phyloP scores from a whole-genome alignment of 495 filamentous ascomycete genomes.

The Cercophora newfieldiana region DNA sequence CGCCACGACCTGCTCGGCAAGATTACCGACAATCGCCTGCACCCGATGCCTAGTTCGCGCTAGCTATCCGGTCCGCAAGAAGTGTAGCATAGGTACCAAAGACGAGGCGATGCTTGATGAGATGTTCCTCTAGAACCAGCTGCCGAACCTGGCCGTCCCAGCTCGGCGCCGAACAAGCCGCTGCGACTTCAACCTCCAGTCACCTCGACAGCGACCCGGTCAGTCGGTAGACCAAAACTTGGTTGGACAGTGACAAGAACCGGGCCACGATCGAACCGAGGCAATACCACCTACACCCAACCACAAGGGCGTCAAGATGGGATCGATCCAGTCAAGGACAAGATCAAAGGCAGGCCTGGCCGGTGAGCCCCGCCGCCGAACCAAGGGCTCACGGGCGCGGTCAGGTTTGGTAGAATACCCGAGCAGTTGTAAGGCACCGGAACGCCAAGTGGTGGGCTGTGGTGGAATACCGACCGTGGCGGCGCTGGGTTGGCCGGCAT shows the following conservation, averaged over 20 bases:
- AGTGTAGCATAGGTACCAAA: constrained; percentile 5
- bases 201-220: not conserved
- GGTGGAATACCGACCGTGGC: constrained; percentile 1
- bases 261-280: not conserved
- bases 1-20: too few relatives aligned
- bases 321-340: not conserved
- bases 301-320: not conserved
- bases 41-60: constrained; percentile 12
- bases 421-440: constrained; percentile 4
- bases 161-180: not conserved
- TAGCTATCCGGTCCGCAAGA: constrained; percentile 6
- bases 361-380: not conserved
- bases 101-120: not conserved
- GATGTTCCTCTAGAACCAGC: too few relatives aligned
- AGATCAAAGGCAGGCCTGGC: not conserved
- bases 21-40: not conserved
- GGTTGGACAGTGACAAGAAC: not conserved
- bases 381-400: not conserved
- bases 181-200: not conserved
- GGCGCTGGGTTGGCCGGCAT: not conserved
- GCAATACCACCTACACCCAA: not conserved
- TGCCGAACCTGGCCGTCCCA: not conserved
- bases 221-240: not conserved
- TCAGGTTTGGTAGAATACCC: not conserved
- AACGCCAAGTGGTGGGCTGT: constrained; percentile 3